Base-by-base conservation (phyloP, 1,284 basidiomycete genomes). In the Vanrija pseudolonga region DNA sequence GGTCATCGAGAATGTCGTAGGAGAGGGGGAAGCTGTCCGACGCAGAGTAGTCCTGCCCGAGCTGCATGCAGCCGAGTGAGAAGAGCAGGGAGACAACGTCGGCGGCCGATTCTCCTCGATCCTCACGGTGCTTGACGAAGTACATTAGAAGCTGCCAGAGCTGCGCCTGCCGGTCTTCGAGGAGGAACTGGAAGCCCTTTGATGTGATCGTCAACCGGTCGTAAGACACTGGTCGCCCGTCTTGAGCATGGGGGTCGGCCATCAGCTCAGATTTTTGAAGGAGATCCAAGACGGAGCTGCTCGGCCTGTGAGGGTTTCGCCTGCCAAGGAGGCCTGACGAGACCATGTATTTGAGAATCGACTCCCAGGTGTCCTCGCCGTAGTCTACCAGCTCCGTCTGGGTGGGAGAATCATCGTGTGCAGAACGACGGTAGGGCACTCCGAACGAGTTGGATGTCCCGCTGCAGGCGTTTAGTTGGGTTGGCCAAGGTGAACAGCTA, bases 291-390 rank as follows among this genome's bases (percentile, higher is more conserved):
- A 98, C 93, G 14, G 67, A 61, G 20, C 38, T 85, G 85, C 68
- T 86, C 80, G 38, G 91, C 85, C 46, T 90, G 89, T 45, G 23
- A 3, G 19, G 32, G 6, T 62, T 82, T 83, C n/a, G 59, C 15
- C 84, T 77, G 53, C 81, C 82, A 83, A 51, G 84, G 37, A 60
- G 74, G 1, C 79, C 88, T 8, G 91, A 94, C 3, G 93, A 94
- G 2, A 99, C 96, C 94, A 99, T 97, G 73, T 90, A 98, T 76
- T 98, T 94, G 49, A 98, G 81, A 64, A 98, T 96, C 0, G 90
- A 91, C 90, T 99, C 96, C 94, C 96, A 99, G 55, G 90, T 84
- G 61, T 90, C 87, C 38, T 94, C 81, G 2, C 95, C 93, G 68
- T 91, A 93, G 19, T 82, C 80, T 71, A 97, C 90, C 24, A 97